These are phyloP conservation scores for Fusarium beomiforme DNA, from an alignment of 2,329 filamentous ascomycete species.

Conservation along the genomic window DNA sequence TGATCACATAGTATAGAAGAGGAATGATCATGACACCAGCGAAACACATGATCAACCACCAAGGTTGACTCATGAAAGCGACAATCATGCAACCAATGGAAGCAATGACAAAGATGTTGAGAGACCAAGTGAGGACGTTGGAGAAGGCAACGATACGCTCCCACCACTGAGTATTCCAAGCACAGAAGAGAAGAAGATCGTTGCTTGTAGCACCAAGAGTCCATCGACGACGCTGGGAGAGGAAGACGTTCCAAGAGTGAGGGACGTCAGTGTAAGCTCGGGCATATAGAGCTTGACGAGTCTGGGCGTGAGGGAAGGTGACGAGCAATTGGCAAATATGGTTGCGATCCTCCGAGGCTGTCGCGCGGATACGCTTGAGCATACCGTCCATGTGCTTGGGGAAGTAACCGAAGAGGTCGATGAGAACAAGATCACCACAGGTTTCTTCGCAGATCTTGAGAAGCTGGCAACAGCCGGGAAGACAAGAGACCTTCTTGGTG, in stretches of 20 bases:
- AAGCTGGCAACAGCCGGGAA: background rate
- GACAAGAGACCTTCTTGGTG: background rate
- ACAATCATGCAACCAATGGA: background rate
- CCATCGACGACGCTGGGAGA: background rate
- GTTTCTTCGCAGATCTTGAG: background rate
- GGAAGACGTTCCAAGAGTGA: background rate
- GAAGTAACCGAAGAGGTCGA: background rate
- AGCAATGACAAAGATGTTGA: background rate
- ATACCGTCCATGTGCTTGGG: background rate
- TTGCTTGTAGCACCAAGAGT: background rate
- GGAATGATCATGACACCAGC: background rate
- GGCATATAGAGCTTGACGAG: background rate
- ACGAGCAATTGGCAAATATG: background rate
- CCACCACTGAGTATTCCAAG: conserved; percentile 1
- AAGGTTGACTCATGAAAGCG: background rate
- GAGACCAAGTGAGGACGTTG: background rate
- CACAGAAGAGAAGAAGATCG: background rate
- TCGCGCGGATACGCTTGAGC: background rate
- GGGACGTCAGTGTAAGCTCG: background rate
- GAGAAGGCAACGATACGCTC: background rate
- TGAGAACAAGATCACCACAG: background rate
- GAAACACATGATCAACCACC: background rate
- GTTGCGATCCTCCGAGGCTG: background rate
- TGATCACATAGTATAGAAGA: background rate
- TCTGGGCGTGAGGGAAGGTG: background rate